A percentile compares a stretch with the other conserved stretches of the same genome.
Evolutionary conservation across 78 protist genomes (phyloP).

Genomic region (Guillardia theta): DNA sequence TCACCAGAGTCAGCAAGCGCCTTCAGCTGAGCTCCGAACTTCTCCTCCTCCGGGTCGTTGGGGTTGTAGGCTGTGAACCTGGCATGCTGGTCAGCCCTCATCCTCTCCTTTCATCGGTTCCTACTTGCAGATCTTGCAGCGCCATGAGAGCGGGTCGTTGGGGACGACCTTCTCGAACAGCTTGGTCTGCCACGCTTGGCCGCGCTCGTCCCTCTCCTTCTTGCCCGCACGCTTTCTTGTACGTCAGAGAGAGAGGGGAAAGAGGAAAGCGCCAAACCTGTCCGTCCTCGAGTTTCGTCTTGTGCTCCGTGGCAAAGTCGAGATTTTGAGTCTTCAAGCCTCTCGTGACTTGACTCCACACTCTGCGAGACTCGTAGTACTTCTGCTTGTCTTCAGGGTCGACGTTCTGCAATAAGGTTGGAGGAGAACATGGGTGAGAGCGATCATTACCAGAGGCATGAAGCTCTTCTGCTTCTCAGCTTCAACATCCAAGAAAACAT

Average conservation of each 20-base stretch:
- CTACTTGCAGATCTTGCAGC: no score
- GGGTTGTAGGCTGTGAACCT: not conserved
- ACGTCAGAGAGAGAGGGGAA: not conserved
- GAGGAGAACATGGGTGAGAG: not conserved
- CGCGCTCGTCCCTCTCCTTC: not conserved
- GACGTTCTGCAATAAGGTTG: not conserved
- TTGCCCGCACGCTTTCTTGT: not conserved
- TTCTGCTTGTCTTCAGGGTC: not conserved
- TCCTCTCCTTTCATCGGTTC: not conserved
- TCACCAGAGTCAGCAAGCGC: not conserved
- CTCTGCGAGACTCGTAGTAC: constrained; percentile 56
- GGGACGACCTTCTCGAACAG: not conserved
- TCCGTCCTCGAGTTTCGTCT: constrained; percentile 10
- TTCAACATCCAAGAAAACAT: not conserved
- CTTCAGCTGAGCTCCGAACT: not conserved
- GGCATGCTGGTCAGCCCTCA: not conserved
- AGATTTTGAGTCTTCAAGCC: constrained; percentile 68
- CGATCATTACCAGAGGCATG: not conserved
- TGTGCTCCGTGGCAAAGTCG: constrained; percentile 66
- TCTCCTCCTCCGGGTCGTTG: not conserved
- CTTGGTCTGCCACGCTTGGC: not conserved
- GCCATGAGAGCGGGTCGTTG: no score
- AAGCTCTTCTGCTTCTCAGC: not conserved
- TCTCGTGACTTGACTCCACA: constrained; percentile 69
- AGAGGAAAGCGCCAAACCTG: not conserved